Conservation (phyloP, 257 asterid species). For the Leptodermis oblonga region DNA sequence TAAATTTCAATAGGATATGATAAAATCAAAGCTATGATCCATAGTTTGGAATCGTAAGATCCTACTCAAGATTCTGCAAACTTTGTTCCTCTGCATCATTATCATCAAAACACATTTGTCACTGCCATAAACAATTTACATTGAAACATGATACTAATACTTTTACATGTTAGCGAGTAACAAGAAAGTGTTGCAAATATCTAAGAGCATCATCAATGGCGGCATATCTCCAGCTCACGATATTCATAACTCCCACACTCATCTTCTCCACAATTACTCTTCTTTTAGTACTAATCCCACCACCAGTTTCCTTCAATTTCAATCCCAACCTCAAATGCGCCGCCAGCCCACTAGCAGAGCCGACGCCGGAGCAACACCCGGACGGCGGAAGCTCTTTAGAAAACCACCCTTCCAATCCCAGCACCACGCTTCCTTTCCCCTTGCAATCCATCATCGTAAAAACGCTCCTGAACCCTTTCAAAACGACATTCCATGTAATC, state of each 20-base stretch:
- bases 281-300: not conserved
- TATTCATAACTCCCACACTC: conserved; percentile 69
- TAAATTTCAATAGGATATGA: no score
- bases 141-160: not conserved
- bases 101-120: no score
- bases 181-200: conserved; percentile 77
- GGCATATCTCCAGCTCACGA: conserved; percentile 80
- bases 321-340: conserved; percentile 74
- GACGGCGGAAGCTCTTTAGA: conserved; percentile 72
- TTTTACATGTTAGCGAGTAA: conserved; percentile 14
- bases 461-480: conserved; percentile 48
- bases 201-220: conserved; percentile 71
- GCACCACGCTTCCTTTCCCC: conserved; percentile 61
- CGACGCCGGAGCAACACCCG: conserved; percentile 49
- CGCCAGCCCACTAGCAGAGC: conserved; percentile 55
- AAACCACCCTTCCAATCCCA: conserved; percentile 86
- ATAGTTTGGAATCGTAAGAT: no score
- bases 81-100: no score
- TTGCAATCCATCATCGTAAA: conserved; percentile 70
- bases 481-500: conserved; percentile 60
- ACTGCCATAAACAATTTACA: not conserved
- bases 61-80: no score
- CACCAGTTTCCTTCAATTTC: conserved; percentile 34
- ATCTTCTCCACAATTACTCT: conserved; percentile 59
- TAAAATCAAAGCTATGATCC: no score